Conservation (phyloP, 306 rosid genomes). For the Pyrus bretschneideri region DNA sequence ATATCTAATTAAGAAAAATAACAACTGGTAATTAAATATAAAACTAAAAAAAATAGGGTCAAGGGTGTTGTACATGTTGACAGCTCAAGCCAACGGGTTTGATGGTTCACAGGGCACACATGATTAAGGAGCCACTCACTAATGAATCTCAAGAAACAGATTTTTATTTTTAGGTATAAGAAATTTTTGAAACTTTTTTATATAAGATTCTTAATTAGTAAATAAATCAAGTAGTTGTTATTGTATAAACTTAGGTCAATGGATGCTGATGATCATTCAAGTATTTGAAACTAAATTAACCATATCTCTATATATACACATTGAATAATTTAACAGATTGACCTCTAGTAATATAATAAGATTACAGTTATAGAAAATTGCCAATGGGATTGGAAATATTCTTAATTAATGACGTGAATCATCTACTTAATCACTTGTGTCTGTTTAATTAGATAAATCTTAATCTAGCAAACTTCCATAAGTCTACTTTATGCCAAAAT, state of each 20-base stretch:
- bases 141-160: not conserved
- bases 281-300: not conserved
- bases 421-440: not conserved
- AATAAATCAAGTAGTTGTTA: conserved; percentile 6
- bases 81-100: conserved; percentile 18
- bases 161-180: not conserved
- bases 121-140: not conserved
- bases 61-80: not conserved
- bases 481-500: not conserved
- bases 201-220: not conserved
- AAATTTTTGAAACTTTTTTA: not conserved
- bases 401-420: not conserved
- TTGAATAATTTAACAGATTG: not conserved
- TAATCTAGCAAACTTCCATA: conserved; percentile 1
- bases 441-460: not conserved
- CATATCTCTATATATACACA: not conserved
- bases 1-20: not conserved
- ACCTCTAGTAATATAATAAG: not conserved
- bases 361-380: not conserved
- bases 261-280: conserved; percentile 6
- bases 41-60: not conserved
- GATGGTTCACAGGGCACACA: not conserved
- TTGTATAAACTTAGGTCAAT: conserved; percentile 15
- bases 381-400: not conserved
- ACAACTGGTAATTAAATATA: not conserved